phyloP scores from a whole-genome alignment of 352 stramenopile species.

The Pythium monospermum region DNA sequence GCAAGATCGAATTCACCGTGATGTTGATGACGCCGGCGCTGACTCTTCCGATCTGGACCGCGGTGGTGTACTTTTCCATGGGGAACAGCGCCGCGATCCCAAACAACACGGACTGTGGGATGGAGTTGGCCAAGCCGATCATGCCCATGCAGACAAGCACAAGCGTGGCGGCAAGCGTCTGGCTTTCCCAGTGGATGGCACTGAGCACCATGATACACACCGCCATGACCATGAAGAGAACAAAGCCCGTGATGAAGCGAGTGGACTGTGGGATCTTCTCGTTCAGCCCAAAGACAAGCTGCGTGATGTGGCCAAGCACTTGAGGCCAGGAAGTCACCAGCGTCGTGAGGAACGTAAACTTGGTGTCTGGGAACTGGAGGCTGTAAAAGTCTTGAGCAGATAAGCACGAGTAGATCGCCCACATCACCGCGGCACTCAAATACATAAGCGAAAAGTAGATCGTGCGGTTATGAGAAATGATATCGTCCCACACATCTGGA shows the following conservation, averaged over 20 bases:
- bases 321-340: conserved; percentile 56
- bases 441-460: conserved; percentile 72
- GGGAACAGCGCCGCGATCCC: conserved; percentile 52
- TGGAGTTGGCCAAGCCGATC: conserved; percentile 46
- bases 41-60: conserved; percentile 58
- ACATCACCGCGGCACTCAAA: conserved; percentile 63
- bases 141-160: conserved; percentile 56
- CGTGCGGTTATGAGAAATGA: conserved; percentile 36
- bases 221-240: conserved; percentile 49
- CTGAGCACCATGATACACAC: conserved; percentile 63
- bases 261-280: conserved; percentile 38
- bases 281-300: conserved; percentile 57
- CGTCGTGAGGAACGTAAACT: conserved; percentile 70
- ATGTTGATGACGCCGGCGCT: conserved; percentile 54
- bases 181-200: conserved; percentile 38
- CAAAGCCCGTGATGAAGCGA: conserved; percentile 46
- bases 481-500: conserved; percentile 53
- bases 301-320: conserved; percentile 38
- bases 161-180: conserved; percentile 42
- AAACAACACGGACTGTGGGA: conserved; percentile 60
- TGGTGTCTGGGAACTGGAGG: conserved; percentile 40
- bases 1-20: conserved; percentile 42
- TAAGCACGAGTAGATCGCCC: conserved; percentile 72
- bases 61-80: conserved; percentile 54
- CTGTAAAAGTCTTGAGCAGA: conserved; percentile 64